Evolutionary conservation across 1,284 basidiomycete species (phyloP).

Genomic region (Amylostereum areolatum): DNA sequence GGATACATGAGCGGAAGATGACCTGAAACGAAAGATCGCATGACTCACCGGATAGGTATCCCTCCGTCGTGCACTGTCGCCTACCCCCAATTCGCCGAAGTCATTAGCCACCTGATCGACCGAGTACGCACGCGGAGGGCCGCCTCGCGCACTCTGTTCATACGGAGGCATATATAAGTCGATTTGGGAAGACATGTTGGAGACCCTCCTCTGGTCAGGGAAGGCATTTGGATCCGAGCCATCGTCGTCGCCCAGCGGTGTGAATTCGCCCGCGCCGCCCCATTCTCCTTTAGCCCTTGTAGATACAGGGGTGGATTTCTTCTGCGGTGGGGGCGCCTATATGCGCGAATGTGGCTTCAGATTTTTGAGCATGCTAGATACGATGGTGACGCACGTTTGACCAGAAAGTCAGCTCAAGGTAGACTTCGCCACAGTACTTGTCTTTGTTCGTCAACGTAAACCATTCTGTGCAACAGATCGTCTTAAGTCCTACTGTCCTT

Average conservation of each 20-base stretch:
- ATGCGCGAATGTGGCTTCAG: background rate
- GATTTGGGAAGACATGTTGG: slow-evolving; percentile 51
- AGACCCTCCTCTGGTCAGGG: slow-evolving; percentile 49
- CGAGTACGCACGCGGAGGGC: slow-evolving; percentile 27
- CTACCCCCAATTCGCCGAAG: slow-evolving; percentile 61
- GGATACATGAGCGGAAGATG: too few relatives aligned
- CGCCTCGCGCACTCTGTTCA: slow-evolving; percentile 32
- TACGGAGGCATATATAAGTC: slow-evolving; percentile 76
- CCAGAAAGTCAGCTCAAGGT: slow-evolving; percentile 93
- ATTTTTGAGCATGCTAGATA: background rate
- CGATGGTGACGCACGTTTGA: slow-evolving; percentile 69
- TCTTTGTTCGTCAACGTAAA: slow-evolving; percentile 86
- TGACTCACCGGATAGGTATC: slow-evolving; percentile 61
- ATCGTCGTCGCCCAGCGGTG: slow-evolving; percentile 35
- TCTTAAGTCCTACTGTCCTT: slow-evolving; percentile 1
- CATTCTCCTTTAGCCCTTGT: slow-evolving; percentile 55
- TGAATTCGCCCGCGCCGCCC: slow-evolving; percentile 70
- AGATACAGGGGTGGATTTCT: slow-evolving; percentile 49
- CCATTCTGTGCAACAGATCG: slow-evolving; percentile 66
- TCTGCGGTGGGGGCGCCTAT: slow-evolving; percentile 70
- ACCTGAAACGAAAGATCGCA: too few relatives aligned
- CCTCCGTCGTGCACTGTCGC: slow-evolving; percentile 39
- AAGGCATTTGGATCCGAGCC: slow-evolving; percentile 7
- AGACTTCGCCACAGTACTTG: slow-evolving; percentile 91
- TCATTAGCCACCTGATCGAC: slow-evolving; percentile 53